Evolutionary conservation across 2,329 filamentous ascomycete genomes (phyloP).

Genomic region (Talaromyces rugulosus): DNA sequence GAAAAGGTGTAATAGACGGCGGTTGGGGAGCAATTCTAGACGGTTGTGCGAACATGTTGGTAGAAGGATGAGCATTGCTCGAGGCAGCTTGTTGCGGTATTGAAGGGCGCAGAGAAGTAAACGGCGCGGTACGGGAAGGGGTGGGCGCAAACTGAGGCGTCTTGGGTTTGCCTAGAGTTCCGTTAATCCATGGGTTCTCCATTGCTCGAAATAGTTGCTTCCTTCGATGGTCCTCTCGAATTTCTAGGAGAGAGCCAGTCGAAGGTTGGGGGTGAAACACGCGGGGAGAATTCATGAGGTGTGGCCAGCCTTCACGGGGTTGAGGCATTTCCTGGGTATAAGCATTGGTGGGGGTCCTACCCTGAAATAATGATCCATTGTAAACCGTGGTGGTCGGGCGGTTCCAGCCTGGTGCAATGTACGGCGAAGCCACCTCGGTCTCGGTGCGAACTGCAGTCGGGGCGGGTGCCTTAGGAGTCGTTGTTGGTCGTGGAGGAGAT

Average conservation of each 20-base stretch:
- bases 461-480: background rate
- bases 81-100: background rate
- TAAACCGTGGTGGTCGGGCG: conserved; percentile 11
- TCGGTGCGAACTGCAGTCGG: background rate
- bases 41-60: background rate
- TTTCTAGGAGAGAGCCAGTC: background rate
- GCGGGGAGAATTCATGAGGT: background rate
- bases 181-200: conserved; percentile 1
- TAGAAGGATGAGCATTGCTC: background rate
- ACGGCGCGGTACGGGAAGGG: background rate
- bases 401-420: conserved; percentile 3
- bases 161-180: background rate
- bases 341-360: background rate
- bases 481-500: background rate
- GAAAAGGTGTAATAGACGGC: background rate
- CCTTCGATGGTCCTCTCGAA: background rate
- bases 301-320: background rate
- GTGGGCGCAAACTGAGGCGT: background rate
- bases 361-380: conserved; percentile 6
- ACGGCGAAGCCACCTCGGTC: background rate
- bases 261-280: background rate
- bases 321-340: background rate
- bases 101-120: background rate
- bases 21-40: background rate
- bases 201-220: background rate